These are phyloP conservation scores for Orbilia ellipsospora DNA, from an alignment of 2,329 filamentous ascomycete genomes.

Conservation along the genomic window DNA sequence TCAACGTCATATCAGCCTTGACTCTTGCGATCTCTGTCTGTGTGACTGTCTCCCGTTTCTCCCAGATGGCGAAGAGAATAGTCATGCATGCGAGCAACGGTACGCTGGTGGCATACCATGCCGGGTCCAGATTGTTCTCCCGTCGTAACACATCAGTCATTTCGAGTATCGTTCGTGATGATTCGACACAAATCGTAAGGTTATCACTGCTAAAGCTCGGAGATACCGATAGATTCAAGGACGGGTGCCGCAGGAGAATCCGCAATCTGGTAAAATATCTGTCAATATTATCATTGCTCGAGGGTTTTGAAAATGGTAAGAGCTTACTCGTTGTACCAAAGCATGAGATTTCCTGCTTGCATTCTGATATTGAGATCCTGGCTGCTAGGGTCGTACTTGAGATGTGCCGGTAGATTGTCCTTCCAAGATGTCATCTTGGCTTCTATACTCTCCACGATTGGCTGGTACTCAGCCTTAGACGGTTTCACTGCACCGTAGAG, in stretches of 20 bases:
- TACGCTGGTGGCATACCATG: slow-evolving; percentile 79
- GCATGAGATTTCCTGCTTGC: slow-evolving; percentile 69
- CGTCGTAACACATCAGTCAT: slow-evolving; percentile 71
- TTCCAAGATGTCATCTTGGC: slow-evolving; percentile 73
- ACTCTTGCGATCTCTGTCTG: slow-evolving; percentile 71
- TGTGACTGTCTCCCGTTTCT: slow-evolving; percentile 72
- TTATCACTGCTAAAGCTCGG: slow-evolving; percentile 71
- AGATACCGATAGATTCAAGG: slow-evolving; percentile 69
- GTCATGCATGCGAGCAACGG: slow-evolving; percentile 80
- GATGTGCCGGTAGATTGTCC: slow-evolving; percentile 71
- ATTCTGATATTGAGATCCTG: slow-evolving; percentile 65
- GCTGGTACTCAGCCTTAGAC: slow-evolving; percentile 70
- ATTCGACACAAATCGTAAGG: slow-evolving; percentile 74
- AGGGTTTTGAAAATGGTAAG: not conserved
- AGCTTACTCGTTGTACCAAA: slow-evolving; percentile 67
- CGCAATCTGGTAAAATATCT: slow-evolving; percentile 62
- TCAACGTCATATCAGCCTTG: slow-evolving; percentile 74
- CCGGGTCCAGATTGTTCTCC: slow-evolving; percentile 76
- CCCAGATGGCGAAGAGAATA: slow-evolving; percentile 75
- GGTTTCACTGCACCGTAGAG: slow-evolving; percentile 78
- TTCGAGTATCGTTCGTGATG: slow-evolving; percentile 73
- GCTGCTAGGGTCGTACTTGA: slow-evolving; percentile 65
- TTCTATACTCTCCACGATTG: slow-evolving; percentile 74
- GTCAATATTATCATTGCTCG: slow-evolving; percentile 8
- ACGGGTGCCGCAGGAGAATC: slow-evolving; percentile 72